Evolutionary conservation across 306 rosid species (phyloP).

Genomic region (Lithocarpus polystachyus): DNA sequence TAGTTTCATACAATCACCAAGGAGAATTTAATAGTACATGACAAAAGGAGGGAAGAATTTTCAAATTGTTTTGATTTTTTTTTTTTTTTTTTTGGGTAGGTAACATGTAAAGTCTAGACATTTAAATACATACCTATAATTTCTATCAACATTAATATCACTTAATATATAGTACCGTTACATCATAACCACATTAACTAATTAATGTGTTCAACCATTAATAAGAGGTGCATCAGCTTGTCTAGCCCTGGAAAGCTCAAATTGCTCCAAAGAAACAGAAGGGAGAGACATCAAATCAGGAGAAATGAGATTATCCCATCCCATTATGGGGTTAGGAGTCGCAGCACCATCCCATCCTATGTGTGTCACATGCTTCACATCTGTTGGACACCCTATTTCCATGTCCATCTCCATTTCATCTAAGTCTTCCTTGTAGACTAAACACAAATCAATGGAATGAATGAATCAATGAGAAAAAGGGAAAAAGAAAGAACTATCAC

Average conservation of each 20-base stretch:
- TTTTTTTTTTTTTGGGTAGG: no score
- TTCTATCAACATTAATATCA: background rate
- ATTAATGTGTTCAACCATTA: constrained; percentile 11
- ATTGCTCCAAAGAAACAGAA: constrained; percentile 40
- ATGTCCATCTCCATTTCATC: constrained; percentile 58
- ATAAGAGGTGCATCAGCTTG: constrained; percentile 25
- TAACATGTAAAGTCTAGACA: constrained; percentile 2
- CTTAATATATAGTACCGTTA: background rate
- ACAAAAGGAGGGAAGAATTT: background rate
- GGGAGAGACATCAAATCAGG: constrained; percentile 40
- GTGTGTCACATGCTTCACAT: constrained; percentile 97
- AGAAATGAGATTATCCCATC: constrained; percentile 59
- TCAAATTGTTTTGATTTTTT: no score
- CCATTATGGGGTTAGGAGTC: constrained; percentile 27
- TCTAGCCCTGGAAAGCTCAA: constrained; percentile 20
- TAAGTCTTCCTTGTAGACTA: constrained; percentile 65
- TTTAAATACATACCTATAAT: constrained; percentile 17
- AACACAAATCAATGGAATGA: no score
- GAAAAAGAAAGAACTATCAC: background rate
- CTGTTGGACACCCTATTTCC: constrained; percentile 91
- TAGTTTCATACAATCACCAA: background rate
- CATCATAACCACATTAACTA: background rate
- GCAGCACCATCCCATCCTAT: constrained; percentile 73
- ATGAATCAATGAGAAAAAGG: no score
- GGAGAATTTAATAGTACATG: background rate